Evolutionary conservation across 345 rosid species (phyloP).

Genomic region (Salix brachista): DNA sequence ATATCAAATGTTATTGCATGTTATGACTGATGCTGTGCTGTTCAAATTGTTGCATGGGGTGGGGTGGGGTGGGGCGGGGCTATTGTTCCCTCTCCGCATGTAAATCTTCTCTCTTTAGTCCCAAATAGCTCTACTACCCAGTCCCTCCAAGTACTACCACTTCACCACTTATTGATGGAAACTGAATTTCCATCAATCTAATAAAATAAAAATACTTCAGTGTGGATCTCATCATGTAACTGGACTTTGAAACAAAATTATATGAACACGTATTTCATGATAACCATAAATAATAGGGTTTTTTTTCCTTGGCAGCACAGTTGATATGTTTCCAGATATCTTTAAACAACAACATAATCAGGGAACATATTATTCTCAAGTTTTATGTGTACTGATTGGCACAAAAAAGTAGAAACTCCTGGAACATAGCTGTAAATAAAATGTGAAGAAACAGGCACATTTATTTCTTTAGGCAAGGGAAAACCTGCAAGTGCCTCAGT

Average conservation of each 20-base stretch:
- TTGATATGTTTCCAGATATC: background rate
- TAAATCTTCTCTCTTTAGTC: background rate
- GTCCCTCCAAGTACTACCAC: background rate
- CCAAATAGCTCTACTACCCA: background rate
- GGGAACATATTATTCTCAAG: background rate
- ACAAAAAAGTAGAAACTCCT: background rate
- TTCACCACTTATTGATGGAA: background rate
- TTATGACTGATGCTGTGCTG: background rate
- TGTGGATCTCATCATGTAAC: background rate
- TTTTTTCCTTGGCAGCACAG: background rate
- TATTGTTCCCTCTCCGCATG: background rate
- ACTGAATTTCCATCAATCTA: background rate
- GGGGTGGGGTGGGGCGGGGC: no score
- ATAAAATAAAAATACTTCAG: background rate
- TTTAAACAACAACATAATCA: background rate
- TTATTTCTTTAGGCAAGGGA: conserved; percentile 9
- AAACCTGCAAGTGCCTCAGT: conserved; percentile 46
- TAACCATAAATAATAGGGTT: background rate
- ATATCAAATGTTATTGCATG: no score
- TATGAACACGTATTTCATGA: background rate
- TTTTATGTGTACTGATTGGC: background rate
- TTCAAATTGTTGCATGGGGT: background rate
- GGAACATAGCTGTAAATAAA: background rate
- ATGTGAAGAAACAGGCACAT: conserved; percentile 12
- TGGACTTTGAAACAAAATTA: background rate